phyloP scores from a whole-genome alignment of 2,329 filamentous ascomycete genomes.

The Penicillium olsonii region DNA sequence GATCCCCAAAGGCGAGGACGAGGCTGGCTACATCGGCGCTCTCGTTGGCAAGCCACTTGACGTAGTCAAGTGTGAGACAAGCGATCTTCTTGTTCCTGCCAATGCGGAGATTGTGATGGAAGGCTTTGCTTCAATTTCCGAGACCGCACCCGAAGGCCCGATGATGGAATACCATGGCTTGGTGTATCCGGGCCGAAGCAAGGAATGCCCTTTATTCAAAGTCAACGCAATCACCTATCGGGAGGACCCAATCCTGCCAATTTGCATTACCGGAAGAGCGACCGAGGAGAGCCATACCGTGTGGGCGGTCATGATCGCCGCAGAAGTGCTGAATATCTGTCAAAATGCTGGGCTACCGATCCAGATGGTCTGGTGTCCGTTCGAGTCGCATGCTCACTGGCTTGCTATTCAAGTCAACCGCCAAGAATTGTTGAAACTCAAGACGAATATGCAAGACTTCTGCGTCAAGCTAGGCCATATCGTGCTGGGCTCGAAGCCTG shows the following conservation, averaged over 20 bases:
- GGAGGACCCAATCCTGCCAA: constrained; percentile 17
- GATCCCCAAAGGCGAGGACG: background rate
- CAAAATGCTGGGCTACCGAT: constrained; percentile 18
- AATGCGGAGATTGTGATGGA: constrained; percentile 25
- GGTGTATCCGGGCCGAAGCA: constrained; percentile 13
- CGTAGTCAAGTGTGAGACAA: constrained; percentile 26
- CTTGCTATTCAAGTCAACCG: constrained; percentile 18
- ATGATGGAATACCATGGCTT: constrained; percentile 26
- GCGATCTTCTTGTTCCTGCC: constrained; percentile 20
- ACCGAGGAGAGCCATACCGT: constrained; percentile 24
- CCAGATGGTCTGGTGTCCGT: constrained; percentile 20
- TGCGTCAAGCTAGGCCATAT: constrained; percentile 16
- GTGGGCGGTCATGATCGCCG: constrained; percentile 18
- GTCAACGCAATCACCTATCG: constrained; percentile 23
- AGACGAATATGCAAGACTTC: constrained; percentile 17
- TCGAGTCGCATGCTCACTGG: constrained; percentile 21
- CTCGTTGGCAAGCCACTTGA: constrained; percentile 17
- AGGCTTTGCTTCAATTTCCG: constrained; percentile 16
- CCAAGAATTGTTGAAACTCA: constrained; percentile 12
- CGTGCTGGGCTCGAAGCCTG: constrained; percentile 22
- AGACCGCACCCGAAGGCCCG: constrained; percentile 21
- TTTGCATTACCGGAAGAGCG: constrained; percentile 17
- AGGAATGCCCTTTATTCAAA: constrained; percentile 17
- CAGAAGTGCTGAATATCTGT: constrained; percentile 20
- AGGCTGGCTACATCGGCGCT: constrained; percentile 7